Evolutionary conservation across 2,329 filamentous ascomycete genomes (phyloP).

Genomic region (Helicocarpus griseus): DNA sequence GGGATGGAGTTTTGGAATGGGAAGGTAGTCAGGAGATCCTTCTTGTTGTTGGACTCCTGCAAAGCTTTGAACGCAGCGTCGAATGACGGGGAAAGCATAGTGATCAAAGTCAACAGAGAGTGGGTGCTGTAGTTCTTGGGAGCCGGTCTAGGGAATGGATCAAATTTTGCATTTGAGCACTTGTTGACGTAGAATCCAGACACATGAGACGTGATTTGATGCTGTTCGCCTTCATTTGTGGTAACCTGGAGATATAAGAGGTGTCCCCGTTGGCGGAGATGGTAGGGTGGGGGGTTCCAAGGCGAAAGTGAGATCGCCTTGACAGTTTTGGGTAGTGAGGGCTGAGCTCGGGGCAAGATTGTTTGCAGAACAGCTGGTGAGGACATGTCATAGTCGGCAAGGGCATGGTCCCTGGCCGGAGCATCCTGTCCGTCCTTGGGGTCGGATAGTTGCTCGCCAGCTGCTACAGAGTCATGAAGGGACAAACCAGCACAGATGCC

Average conservation of each 20-base stretch:
- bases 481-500: slow-evolving; percentile 78
- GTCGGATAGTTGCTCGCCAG: slow-evolving; percentile 33
- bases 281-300: slow-evolving; percentile 93
- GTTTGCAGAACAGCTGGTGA: slow-evolving; percentile 57
- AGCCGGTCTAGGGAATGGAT: slow-evolving; percentile 68
- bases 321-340: slow-evolving; percentile 74
- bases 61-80: slow-evolving; percentile 63
- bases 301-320: slow-evolving; percentile 81
- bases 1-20: slow-evolving; percentile 93
- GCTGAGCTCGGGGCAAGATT: slow-evolving; percentile 58
- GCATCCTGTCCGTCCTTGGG: slow-evolving; percentile 27
- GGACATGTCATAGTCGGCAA: slow-evolving; percentile 69
- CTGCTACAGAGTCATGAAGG: slow-evolving; percentile 67
- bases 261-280: slow-evolving; percentile 84
- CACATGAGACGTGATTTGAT: slow-evolving; percentile 85
- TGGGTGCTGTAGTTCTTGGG: slow-evolving; percentile 74
- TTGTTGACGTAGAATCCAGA: slow-evolving; percentile 97
- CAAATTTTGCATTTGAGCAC: slow-evolving; percentile 89
- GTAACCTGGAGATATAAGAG: slow-evolving; percentile 81
- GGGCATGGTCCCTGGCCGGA: slow-evolving; percentile 41
- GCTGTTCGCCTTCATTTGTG: slow-evolving; percentile 89
- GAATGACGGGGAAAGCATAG: slow-evolving; percentile 75
- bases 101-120: slow-evolving; percentile 73
- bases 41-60: slow-evolving; percentile 73
- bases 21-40: slow-evolving; percentile 84